Base-by-base conservation (phyloP, 345 rosid genomes). In the Acer saccharum region DNA sequence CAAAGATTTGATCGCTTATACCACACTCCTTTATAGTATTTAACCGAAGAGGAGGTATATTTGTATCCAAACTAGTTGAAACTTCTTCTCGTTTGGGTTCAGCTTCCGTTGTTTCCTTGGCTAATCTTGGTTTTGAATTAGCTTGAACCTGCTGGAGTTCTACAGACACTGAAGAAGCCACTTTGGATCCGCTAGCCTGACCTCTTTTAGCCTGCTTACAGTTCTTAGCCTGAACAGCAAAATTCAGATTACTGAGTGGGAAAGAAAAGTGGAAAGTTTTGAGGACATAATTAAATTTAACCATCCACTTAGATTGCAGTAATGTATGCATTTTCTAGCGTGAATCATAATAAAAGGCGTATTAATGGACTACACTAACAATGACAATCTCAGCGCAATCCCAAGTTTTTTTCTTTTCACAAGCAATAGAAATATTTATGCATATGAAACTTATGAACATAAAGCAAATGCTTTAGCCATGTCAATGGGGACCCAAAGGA, bases 151-250 rank as follows among this genome's bases (percentile, higher is more conserved):
- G 77, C 67, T 11, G 75, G 50, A 63, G 35, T 72, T 70, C 81
- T 66, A 63, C 73, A 17, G 84, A 76, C 69, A 62, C 82, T 43
- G 84, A 72, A 78, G 87, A 85, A 64, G 81, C 83, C 76, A 88
- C 84, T 81, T 79, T 89, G 17, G 88, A 84, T 39, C 35, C 81
- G 74, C 60, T 78, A 50, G 81, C 69, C 69, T 66, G 85, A 76
- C 81, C 84, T 83, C 83, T 87, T 77, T 85, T 81, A 35, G 54
- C 66, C 79, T 82, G 87, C 78, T 85, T 91, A 71, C 78, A 77
- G 65, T 81, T 82, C 75, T 86, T 91, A 78, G 84, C 87, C 97
- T 92, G 82, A 69, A 27, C 67, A 82, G 41, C 35, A 77, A 83
- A 62, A 65, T 71, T 60, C 68, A 64, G 60, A 68, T 48, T 68